Conservation (phyloP, 2,329 filamentous ascomycete genomes). For the Apiospora hydei region DNA sequence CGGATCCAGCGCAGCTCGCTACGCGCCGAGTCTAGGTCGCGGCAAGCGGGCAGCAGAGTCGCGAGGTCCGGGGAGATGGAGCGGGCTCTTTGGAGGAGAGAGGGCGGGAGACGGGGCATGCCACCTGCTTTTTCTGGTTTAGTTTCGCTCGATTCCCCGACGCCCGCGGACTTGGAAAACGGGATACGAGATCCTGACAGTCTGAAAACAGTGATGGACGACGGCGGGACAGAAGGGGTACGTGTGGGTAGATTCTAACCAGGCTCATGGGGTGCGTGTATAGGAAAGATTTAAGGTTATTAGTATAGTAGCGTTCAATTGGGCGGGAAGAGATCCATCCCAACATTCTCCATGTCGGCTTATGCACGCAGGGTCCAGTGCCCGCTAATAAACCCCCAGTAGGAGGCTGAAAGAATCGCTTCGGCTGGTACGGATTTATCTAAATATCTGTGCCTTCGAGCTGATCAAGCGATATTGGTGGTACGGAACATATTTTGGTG, state of each 20-base stretch:
- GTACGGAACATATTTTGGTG: not conserved
- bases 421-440: not conserved
- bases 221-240: not conserved
- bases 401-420: not conserved
- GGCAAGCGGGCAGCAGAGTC: conserved; percentile 68
- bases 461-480: not conserved
- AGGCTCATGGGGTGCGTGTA: not conserved
- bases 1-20: conserved; percentile 79
- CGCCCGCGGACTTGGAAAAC: not conserved
- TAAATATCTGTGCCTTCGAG: not conserved
- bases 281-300: conserved; percentile 7
- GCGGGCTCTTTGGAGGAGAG: conserved; percentile 62
- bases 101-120: conserved; percentile 71
- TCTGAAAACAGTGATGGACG: not conserved
- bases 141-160: too few species aligned
- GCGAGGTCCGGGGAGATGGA: conserved; percentile 63
- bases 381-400: not conserved
- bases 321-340: not conserved
- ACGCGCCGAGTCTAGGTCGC: conserved; percentile 66
- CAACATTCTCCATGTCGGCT: not conserved
- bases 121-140: not conserved
- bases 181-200: not conserved
- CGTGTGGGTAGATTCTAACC: too few species aligned
- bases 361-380: conserved; percentile 11
- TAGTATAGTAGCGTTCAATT: not conserved